Evolutionary conservation across 345 rosid species (phyloP).

Genomic region (Sisymbrium irio): DNA sequence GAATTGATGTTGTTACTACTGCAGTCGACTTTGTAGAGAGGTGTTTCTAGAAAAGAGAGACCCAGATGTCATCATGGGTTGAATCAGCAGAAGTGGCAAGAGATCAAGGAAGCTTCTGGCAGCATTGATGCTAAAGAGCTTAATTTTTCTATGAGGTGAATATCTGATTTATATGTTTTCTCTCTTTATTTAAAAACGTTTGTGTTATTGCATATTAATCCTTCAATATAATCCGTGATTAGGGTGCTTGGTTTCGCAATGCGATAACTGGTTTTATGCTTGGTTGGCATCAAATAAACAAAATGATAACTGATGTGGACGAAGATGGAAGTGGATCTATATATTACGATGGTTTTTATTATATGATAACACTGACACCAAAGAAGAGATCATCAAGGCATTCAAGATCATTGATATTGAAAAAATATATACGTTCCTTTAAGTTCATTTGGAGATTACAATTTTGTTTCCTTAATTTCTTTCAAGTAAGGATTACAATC

Average conservation of each 20-base stretch:
- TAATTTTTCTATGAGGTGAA: constrained; percentile 99
- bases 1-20: neutral
- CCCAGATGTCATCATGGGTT: constrained; percentile 73
- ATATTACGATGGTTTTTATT: constrained; percentile 86
- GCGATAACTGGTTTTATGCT: constrained; percentile 11
- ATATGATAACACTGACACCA: constrained; percentile 98
- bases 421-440: constrained; percentile 45
- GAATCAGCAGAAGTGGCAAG: constrained; percentile 71
- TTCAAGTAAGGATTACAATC: no score
- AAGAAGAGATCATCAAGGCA: constrained; percentile 84
- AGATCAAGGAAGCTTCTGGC: constrained; percentile 94
- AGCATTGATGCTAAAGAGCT: constrained; percentile 97
- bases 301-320: constrained; percentile 96
- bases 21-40: constrained; percentile 55
- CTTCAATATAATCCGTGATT: neutral
- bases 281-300: constrained; percentile 33
- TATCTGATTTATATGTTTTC: no score
- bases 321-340: constrained; percentile 97
- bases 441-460: neutral
- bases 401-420: constrained; percentile 82
- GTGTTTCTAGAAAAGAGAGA: constrained; percentile 59
- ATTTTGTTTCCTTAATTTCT: neutral
- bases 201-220: no score
- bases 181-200: no score
- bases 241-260: constrained; percentile 99